Percentiles rank a stretch among this genome's conserved stretches.
Conservation (phyloP, 257 asterid species). For the Euphrasia confusa region DNA sequence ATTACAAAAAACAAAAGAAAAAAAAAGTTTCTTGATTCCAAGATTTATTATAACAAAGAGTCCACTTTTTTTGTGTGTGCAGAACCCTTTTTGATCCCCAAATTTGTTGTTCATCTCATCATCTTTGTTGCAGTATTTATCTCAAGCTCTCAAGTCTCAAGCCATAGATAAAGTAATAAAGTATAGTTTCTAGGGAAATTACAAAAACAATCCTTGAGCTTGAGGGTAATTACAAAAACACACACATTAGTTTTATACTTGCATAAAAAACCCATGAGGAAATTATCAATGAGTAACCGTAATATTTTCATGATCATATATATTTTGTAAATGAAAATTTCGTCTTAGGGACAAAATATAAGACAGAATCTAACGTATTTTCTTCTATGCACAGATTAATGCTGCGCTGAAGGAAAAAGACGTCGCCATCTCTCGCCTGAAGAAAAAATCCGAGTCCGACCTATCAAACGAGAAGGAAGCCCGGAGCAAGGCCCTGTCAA, state of each 20-base stretch:
- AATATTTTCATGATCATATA: not conserved
- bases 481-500: conserved; percentile 40
- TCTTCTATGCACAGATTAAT: conserved; percentile 41
- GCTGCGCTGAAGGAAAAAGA: conserved; percentile 56
- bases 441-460: conserved; percentile 48
- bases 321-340: not conserved
- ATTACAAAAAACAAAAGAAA: no score
- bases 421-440: conserved; percentile 36
- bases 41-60: no score
- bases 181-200: not conserved
- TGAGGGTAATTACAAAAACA: not conserved
- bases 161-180: not conserved
- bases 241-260: not conserved
- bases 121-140: not conserved
- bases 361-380: not conserved
- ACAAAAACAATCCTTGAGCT: not conserved
- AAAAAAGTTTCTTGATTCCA: no score
- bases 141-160: not conserved
- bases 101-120: not conserved
- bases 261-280: not conserved
- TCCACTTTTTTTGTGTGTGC: not conserved
- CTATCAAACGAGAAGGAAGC: conserved; percentile 51
- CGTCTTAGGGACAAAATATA: not conserved
- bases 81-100: not conserved
- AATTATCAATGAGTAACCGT: not conserved